These are phyloP conservation scores for Teratosphaeria viscida DNA, from an alignment of 2,329 filamentous ascomycete species.

Conservation along the genomic window DNA sequence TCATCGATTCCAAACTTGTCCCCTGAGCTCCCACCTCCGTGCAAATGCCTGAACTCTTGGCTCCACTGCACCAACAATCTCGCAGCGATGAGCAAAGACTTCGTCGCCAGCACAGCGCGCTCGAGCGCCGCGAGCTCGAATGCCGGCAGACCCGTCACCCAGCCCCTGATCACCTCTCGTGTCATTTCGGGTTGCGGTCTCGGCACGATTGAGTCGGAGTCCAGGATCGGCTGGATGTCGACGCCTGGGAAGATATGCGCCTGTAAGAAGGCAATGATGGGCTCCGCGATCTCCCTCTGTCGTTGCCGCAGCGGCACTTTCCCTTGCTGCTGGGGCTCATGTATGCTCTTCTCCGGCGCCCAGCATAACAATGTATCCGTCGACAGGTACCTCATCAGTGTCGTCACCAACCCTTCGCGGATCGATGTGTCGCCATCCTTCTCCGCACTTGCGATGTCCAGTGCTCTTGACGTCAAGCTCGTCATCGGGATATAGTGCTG, in stretches of 20 bases:
- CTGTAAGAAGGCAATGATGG: slow-evolving; percentile 62
- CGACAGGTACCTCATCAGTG: slow-evolving; percentile 73
- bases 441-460: slow-evolving; percentile 70
- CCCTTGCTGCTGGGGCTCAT: slow-evolving; percentile 40
- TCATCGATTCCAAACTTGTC: slow-evolving; percentile 67
- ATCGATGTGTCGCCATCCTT: slow-evolving; percentile 35
- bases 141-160: slow-evolving; percentile 60
- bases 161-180: slow-evolving; percentile 64
- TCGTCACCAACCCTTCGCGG: slow-evolving; percentile 53
- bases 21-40: not conserved
- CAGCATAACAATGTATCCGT: slow-evolving; percentile 92
- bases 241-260: slow-evolving; percentile 74
- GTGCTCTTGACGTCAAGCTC: slow-evolving; percentile 68
- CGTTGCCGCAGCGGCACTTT: slow-evolving; percentile 51
- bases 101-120: slow-evolving; percentile 70
- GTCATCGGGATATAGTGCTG: slow-evolving; percentile 86
- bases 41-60: slow-evolving; percentile 50
- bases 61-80: slow-evolving; percentile 82
- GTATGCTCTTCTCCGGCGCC: slow-evolving; percentile 49
- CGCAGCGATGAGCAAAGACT: slow-evolving; percentile 70
- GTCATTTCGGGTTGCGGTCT: slow-evolving; percentile 62
- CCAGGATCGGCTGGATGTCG: slow-evolving; percentile 69
- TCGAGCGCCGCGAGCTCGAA: slow-evolving; percentile 85
- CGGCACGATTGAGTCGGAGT: slow-evolving; percentile 65
- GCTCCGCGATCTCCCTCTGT: slow-evolving; percentile 59